A percentile compares a stretch with the other conserved stretches of the same genome.
These are phyloP conservation scores for Apiospora sp. DNA, from an alignment of 2,329 filamentous ascomycete genomes.

Conservation along the genomic window DNA sequence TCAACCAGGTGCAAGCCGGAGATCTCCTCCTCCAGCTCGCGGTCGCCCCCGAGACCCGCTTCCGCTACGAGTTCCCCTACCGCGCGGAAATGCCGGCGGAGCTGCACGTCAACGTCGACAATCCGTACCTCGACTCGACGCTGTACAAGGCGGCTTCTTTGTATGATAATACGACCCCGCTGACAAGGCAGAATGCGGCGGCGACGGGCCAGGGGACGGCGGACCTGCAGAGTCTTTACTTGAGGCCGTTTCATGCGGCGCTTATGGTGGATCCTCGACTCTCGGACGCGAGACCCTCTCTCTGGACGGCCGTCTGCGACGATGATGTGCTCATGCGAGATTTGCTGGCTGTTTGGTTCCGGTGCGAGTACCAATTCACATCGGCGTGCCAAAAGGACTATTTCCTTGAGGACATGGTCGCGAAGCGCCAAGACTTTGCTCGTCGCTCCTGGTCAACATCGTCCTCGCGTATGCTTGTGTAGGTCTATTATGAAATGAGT, in stretches of 20 bases:
- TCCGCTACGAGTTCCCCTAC: slow-evolving; percentile 51
- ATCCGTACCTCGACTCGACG: slow-evolving; percentile 42
- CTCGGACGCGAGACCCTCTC: slow-evolving; percentile 39
- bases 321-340: slow-evolving; percentile 47
- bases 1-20: slow-evolving; percentile 46
- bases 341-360: slow-evolving; percentile 39
- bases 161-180: not conserved
- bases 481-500: slow-evolving; percentile 34
- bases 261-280: slow-evolving; percentile 45
- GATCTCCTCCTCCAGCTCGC: slow-evolving; percentile 49
- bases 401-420: slow-evolving; percentile 50
- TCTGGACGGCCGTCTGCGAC: slow-evolving; percentile 47
- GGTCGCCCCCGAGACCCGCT: slow-evolving; percentile 46
- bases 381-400: slow-evolving; percentile 48
- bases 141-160: slow-evolving; percentile 37
- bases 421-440: slow-evolving; percentile 44
- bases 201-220: not conserved
- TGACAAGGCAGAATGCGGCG: not conserved
- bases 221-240: slow-evolving; percentile 35
- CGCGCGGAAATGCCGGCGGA: slow-evolving; percentile 41
- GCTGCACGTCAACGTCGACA: slow-evolving; percentile 33
- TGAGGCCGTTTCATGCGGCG: slow-evolving; percentile 48
- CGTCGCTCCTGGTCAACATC: slow-evolving; percentile 48
- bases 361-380: slow-evolving; percentile 47
- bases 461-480: slow-evolving; percentile 48